A percentile compares a stretch with the other conserved stretches of the same genome.
Conservation (phyloP, 805 yeast species). For the Cyberlindnera mississippiensis region DNA sequence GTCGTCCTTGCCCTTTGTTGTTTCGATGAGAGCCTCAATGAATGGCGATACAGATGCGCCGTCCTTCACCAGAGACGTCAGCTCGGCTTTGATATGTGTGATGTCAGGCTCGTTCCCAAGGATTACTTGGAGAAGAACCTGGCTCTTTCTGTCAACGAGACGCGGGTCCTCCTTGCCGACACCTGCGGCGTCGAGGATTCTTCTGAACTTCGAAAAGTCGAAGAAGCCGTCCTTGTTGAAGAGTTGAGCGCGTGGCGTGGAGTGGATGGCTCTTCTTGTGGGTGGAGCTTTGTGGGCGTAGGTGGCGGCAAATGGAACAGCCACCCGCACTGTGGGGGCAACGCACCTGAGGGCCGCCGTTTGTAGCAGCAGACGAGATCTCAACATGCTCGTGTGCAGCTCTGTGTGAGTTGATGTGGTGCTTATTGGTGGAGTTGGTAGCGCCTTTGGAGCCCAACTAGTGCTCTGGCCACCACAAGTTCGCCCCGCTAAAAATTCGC, state of each 20-base stretch:
- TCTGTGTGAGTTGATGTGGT: background rate
- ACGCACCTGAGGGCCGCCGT: background rate
- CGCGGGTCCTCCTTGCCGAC: slow-evolving; percentile 12
- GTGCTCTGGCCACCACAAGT: too few relatives aligned
- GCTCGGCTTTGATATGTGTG: slow-evolving; percentile 9
- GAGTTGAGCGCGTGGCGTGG: slow-evolving; percentile 5
- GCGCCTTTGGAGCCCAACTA: too few relatives aligned
- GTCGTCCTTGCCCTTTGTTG: slow-evolving; percentile 7
- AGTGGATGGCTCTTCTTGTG: slow-evolving; percentile 3
- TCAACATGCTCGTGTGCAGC: slow-evolving; percentile 1
- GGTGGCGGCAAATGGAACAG: too few relatives aligned
- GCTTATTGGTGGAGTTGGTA: background rate
- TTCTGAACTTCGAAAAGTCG: slow-evolving; percentile 17
- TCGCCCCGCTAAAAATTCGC: too few relatives aligned
- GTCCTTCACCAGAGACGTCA: slow-evolving; percentile 14
- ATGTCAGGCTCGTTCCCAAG: slow-evolving; percentile 11
- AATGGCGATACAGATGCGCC: slow-evolving; percentile 18
- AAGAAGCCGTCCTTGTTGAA: slow-evolving; percentile 21
- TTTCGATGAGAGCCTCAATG: slow-evolving; percentile 15
- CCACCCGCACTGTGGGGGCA: background rate
- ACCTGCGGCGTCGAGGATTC: slow-evolving; percentile 15
- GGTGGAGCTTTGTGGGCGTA: too few relatives aligned
- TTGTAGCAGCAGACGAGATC: background rate
- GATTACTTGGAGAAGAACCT: slow-evolving; percentile 16
- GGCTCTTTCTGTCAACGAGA: slow-evolving; percentile 11